Base-by-base conservation (phyloP, 2,329 filamentous ascomycete genomes). In the Nannizzia gypsea region DNA sequence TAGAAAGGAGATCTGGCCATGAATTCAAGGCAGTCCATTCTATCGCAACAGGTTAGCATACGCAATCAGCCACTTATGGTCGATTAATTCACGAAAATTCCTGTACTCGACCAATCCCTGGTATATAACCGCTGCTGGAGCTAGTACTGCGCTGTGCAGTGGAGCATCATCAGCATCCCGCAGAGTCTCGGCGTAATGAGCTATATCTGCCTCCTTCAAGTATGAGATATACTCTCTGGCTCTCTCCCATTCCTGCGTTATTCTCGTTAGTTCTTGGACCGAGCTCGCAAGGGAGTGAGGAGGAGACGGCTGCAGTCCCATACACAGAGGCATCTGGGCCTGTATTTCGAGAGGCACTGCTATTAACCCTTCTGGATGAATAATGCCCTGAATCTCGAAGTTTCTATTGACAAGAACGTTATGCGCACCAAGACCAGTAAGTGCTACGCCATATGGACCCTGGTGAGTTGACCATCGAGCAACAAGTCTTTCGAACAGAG, bases 361-460 rank as follows among this genome's bases (percentile, higher is more conserved):
- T 9, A 65, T 61, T 9, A 65, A 42, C 20, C 56, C 36, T 28
- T 65, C 62, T n/a, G 59, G 58, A 48, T 65, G 61, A 28, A 65
- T 64, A 5, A 65, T 20, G 1, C 56, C 64, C 8, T 62, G 22
- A 26, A 65, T 60, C 17, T 63, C 55, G 55, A 64, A 63, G 1
- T 63, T 57, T 17, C 60, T 52, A 20, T 65, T 60, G 13, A 65
- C 59, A 2, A 65, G 50, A 15, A 64, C 26, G 36, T 64, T 65
- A 31, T 64, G 63, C 15, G 60, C 48, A 9, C 63, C 63, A 17
- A 64, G 60, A 36, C 64, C 61, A 9, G 26, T 54, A 58, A 64
- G 62, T 2, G 52, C 40, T 17, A 65, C 54, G 24, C 57, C 46
- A 50, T 61, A 64, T 3, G 63, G 60, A 3, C 63, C 63, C 15